Evolutionary conservation across 768 basidiomycete genomes (phyloP).

Genomic region (Auriscalpium orientale): DNA sequence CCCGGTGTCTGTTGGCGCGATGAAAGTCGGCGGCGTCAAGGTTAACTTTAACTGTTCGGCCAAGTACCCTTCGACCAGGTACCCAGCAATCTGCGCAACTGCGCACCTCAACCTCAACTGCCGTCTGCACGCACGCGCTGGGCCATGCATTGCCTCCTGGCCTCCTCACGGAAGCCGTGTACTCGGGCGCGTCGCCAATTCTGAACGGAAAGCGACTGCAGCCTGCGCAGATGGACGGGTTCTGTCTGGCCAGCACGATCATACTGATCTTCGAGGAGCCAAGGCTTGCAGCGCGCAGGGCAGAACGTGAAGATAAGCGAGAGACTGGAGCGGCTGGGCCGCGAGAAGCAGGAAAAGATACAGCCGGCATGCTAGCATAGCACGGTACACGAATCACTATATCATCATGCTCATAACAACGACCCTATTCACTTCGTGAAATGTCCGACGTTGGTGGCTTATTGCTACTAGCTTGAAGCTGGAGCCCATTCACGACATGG

Average conservation of each 20-base stretch:
- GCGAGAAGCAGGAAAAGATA: constrained; percentile 22
- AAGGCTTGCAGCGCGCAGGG: constrained; percentile 53
- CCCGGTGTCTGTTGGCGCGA: constrained; percentile 98
- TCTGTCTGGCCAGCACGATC: constrained; percentile 90
- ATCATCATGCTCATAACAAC: too few relatives aligned
- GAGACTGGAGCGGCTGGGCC: constrained; percentile 51
- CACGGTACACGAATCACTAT: too few relatives aligned
- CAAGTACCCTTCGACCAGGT: too few relatives aligned
- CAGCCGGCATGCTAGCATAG: too few relatives aligned
- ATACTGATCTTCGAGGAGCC: constrained; percentile 98
- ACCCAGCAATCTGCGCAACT: too few relatives aligned
- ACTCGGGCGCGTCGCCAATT: constrained; percentile 74
- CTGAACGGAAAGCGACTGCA: constrained; percentile 85
- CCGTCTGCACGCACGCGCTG: too few relatives aligned
- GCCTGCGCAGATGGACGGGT: constrained; percentile 94
- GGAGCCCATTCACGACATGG: too few relatives aligned
- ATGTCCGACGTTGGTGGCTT: too few relatives aligned
- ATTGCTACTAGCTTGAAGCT: too few relatives aligned
- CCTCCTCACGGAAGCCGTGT: constrained; percentile 88
- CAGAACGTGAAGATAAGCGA: constrained; percentile 87
- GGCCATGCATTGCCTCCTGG: constrained; percentile 67
- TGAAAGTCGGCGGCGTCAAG: constrained; percentile 94
- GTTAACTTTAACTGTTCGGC: constrained; percentile 98
- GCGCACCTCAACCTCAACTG: too few relatives aligned
- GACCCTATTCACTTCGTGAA: too few relatives aligned